Conservation (phyloP, 2,329 filamentous ascomycete species). For the Cryphonectria parasitica region DNA sequence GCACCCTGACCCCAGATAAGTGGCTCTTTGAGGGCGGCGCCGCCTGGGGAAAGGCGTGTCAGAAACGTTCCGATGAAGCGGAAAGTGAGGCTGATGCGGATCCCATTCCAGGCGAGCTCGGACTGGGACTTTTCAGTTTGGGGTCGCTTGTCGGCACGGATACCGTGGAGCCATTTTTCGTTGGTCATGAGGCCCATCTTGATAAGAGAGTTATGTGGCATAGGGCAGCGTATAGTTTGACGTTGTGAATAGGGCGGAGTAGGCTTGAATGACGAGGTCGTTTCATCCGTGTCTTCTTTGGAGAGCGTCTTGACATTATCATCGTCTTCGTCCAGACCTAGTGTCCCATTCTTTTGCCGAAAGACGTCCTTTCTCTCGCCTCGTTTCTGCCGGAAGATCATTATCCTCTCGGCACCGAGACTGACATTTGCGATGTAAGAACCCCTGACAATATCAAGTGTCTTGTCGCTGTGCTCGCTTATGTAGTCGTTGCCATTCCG, state of each 20-base stretch:
- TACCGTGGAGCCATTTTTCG: conserved; percentile 87
- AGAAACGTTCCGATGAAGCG: conserved; percentile 86
- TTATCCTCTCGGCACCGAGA: conserved; percentile 87
- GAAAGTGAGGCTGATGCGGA: conserved; percentile 91
- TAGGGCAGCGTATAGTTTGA: conserved; percentile 66
- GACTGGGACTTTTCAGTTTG: conserved; percentile 66
- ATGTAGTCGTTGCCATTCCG: conserved; percentile 90
- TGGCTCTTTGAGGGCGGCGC: conserved; percentile 50
- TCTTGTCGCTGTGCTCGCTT: conserved; percentile 96
- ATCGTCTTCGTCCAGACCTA: not conserved
- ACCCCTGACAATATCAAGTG: conserved; percentile 79
- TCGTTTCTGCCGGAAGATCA: conserved; percentile 87
- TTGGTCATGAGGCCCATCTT: conserved; percentile 83
- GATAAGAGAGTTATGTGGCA: conserved; percentile 90
- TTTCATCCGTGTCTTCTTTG: not conserved
- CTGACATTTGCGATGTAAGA: conserved; percentile 92
- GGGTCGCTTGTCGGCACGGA: conserved; percentile 81
- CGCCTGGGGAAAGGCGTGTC: not conserved
- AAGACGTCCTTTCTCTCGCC: conserved; percentile 43
- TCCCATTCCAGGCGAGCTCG: conserved; percentile 74
- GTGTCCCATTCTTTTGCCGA: conserved; percentile 7
- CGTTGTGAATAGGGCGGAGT: conserved; percentile 43
- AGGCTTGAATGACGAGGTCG: not conserved
- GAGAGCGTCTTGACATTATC: not conserved
- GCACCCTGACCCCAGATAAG: conserved; percentile 94